Base-by-base conservation (phyloP, 371 early-diverging fungal genomes). In the Paraphysoderma sedebokerense region DNA sequence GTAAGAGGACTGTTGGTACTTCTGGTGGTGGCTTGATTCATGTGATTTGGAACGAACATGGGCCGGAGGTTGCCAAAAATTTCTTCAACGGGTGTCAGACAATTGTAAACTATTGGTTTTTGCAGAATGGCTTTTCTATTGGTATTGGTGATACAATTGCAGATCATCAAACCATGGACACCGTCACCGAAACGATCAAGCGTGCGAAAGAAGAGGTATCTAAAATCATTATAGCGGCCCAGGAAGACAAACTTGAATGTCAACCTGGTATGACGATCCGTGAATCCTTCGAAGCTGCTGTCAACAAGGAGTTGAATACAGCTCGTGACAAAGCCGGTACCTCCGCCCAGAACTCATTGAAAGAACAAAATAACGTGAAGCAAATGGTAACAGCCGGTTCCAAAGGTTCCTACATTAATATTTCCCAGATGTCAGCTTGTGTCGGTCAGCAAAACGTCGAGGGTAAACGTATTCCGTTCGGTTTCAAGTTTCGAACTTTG, bases 361-460 rank as follows among this genome's bases (percentile, higher is more conserved):
- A 82, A 56, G 83, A 84, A 53, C 76, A 78, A 55, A 99, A 99
- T 77, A 97, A 98, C 65, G 88, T 98, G 51, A 91, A 91, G 54
- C 88, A 92, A 61, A 99, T 98, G 99, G 95, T 96, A 29, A 76
- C 91, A 34, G 77, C 98, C 29, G 99, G 99, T 50, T 90, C 93
- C 26, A 99, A 99, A 68, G 99, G 99, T 47, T 90, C 91, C 26
- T 86, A 80, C 56, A 92, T 99, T 56, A 99, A 99, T 61, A 87
- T 98, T 42, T 93, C 97, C 22, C 99, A 99, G 69, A 95, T 99
- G 86, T 78, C 92, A 38, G 97, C 98, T 26, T 92, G 92, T 82
- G 97, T 99, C 36, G 99, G 99, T 35, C 99, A 98, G 68, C 99
- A 99, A 66, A 96, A 91, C 70, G 97, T 99, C 12, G 98, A 98